Conservation (phyloP, 805 yeast species). For the Candida multigemmis region DNA sequence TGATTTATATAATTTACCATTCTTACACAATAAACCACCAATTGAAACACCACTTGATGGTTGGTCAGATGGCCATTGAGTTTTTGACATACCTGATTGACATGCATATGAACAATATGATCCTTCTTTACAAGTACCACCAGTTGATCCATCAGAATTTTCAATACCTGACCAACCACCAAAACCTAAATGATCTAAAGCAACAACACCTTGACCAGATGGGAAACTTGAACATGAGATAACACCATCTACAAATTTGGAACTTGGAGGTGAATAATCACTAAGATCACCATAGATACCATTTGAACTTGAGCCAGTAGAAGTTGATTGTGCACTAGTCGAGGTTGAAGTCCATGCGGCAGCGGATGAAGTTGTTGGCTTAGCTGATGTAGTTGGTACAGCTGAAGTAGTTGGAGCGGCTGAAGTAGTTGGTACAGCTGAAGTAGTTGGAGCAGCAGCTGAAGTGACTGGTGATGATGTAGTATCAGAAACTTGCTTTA, state of each 20-base stretch:
- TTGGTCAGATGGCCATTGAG: constrained; percentile 67
- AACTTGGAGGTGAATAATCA: constrained; percentile 39
- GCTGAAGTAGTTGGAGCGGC: constrained; percentile 4
- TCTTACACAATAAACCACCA: constrained; percentile 60
- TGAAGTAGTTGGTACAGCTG: constrained; percentile 5
- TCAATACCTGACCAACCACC: constrained; percentile 39
- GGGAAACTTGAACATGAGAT: constrained; percentile 64
- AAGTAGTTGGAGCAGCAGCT: constrained; percentile 6
- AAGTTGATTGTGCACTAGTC: constrained; percentile 15
- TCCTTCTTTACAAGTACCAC: constrained; percentile 48
- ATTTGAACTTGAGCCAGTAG: constrained; percentile 13
- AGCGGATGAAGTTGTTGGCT: constrained; percentile 15
- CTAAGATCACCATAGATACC: constrained; percentile 40
- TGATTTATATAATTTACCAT: constrained; percentile 55
- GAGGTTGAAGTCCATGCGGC: too few relatives aligned
- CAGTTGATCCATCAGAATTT: constrained; percentile 37
- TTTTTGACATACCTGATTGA: constrained; percentile 73
- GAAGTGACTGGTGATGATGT: constrained; percentile 9
- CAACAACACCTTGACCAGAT: constrained; percentile 63
- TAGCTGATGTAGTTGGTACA: constrained; percentile 5
- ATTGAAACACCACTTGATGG: constrained; percentile 62
- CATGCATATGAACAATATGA: constrained; percentile 72
- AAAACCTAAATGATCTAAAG: constrained; percentile 30
- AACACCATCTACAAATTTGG: constrained; percentile 60
- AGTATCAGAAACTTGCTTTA: background rate